Base-by-base conservation (phyloP, 2,329 filamentous ascomycete genomes). In the Podosphaera xanthii region DNA sequence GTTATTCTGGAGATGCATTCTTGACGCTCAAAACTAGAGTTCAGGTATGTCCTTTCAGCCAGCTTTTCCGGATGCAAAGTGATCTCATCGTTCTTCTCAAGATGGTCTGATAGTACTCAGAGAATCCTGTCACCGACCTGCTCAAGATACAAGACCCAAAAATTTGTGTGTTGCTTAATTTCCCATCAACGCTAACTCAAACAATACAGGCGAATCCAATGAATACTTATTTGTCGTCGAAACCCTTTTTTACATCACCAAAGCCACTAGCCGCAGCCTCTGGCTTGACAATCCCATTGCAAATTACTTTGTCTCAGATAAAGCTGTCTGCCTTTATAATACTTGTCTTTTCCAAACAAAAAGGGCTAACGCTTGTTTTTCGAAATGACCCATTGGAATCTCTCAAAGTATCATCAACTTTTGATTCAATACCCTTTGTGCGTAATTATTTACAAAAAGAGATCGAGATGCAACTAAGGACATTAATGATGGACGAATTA, bases 351-450 rank as follows among this genome's bases (percentile, higher is more conserved):
- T 97, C 91, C 2, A 91, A 89, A 70, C 89, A 95, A 73, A 98
- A 98, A 70, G 92, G 92, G 30, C 78, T 98, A 60, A 98, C 92
- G 1, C 77, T 98, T 55, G 92, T 98, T 52, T 98, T 98, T 71
- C 84, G 92, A 66, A 97, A 98, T 78, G 92, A 98, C 70, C 92
- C 92, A 3, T 81, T 98, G 62, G 92, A 98, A 70, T 96, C 91
- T 3, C 82, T 98, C 67, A 97, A 96, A 74, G 92, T 98, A 64
- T 97, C 91, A 0, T 97, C 91, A 65, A 98, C 92, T 52, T 98
- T 98, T 71, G 92, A 98, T 74, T 95, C 91, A 10, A 98, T 98
- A 67, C 91, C 92, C 52, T 98, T 98, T 69, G 92, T 98, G 62
- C 85, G 92, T 65, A 90, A 98, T 71, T 97, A 97, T 70, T 75